Conservation (phyloP, 2,329 filamentous ascomycete species). For the Mycosphaerella arachidis region DNA sequence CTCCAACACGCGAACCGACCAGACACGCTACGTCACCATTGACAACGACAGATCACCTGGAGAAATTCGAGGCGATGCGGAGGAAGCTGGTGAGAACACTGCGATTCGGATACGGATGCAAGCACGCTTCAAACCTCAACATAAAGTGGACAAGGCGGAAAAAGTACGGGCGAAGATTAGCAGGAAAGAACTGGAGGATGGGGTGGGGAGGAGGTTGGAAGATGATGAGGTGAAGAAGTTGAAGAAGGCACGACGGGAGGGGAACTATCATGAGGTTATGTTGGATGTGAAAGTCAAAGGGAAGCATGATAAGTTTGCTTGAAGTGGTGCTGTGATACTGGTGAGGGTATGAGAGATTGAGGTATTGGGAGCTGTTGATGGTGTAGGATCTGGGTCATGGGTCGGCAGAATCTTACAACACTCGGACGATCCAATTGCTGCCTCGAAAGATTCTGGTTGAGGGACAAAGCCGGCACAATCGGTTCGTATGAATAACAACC, state of each 20-base stretch:
- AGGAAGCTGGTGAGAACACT: conserved; percentile 62
- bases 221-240: conserved; percentile 82
- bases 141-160: conserved; percentile 75
- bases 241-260: conserved; percentile 78
- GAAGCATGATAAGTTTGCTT: conserved; percentile 80
- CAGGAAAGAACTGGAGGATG: conserved; percentile 57
- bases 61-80: conserved; percentile 73
- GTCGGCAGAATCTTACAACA: background rate
- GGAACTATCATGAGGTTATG: conserved; percentile 82
- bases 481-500: too few species aligned
- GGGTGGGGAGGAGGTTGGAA: conserved; percentile 29
- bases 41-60: conserved; percentile 44
- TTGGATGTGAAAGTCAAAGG: conserved; percentile 84
- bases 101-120: conserved; percentile 86
- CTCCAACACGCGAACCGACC: conserved; percentile 53
- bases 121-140: conserved; percentile 80
- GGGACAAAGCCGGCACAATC: too few species aligned
- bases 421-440: too few species aligned
- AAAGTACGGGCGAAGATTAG: conserved; percentile 82
- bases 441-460: too few species aligned
- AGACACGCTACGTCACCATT: conserved; percentile 55
- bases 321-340: background rate
- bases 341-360: background rate
- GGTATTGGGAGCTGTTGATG: background rate
- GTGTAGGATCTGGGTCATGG: background rate